A percentile compares a stretch with the other conserved stretches of the same genome.
These are phyloP conservation scores for Magnaporthiopsis poae DNA, from an alignment of 2,329 filamentous ascomycete species.

Conservation along the genomic window DNA sequence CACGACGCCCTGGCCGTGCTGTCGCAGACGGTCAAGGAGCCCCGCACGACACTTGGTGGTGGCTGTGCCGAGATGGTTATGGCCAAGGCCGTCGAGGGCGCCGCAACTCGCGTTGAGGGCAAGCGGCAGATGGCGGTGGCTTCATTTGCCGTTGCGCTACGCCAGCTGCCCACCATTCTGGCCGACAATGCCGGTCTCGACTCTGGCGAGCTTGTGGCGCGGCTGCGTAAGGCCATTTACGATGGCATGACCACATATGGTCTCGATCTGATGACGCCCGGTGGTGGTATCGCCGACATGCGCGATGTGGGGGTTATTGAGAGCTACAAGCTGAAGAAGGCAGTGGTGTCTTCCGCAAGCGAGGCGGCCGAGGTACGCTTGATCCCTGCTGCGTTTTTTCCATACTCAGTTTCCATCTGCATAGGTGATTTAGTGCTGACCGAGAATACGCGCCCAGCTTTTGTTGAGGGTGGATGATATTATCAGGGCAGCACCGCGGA, in stretches of 20 bases:
- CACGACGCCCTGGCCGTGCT: conserved; percentile 94
- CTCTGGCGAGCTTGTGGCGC: conserved; percentile 83
- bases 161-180: conserved; percentile 89
- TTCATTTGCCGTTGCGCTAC: conserved; percentile 76
- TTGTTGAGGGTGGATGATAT: conserved; percentile 94
- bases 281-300: conserved; percentile 92
- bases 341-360: conserved; percentile 91
- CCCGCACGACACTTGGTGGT: conserved; percentile 84
- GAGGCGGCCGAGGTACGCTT: conserved; percentile 83
- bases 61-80: conserved; percentile 98
- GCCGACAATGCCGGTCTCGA: conserved; percentile 96
- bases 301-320: conserved; percentile 88
- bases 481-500: conserved; percentile 82
- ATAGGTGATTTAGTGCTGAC: background rate
- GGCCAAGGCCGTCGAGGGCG: conserved; percentile 92
- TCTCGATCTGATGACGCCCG: conserved; percentile 77
- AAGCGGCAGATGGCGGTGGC: conserved; percentile 94
- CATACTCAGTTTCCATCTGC: background rate
- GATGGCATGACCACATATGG: conserved; percentile 88
- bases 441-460: conserved; percentile 44
- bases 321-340: conserved; percentile 96
- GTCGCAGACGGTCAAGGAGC: conserved; percentile 91
- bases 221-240: conserved; percentile 87
- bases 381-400: background rate
- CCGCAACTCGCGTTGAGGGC: conserved; percentile 85